Base-by-base conservation (phyloP, 306 rosid species). In the Malus fusca region DNA sequence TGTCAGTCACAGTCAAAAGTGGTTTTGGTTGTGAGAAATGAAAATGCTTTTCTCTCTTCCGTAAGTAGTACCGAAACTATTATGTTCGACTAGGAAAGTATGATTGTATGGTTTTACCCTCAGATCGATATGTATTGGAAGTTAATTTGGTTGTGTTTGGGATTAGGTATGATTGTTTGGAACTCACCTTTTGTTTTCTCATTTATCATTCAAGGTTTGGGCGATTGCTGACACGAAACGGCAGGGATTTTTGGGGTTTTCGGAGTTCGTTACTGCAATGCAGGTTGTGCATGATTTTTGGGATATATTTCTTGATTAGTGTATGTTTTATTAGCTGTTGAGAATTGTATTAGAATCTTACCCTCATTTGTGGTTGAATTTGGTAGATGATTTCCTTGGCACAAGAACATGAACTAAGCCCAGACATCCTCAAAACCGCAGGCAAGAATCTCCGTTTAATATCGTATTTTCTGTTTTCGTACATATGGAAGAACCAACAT, bases 191-290 rank as follows among this genome's bases (percentile, higher is more conserved):
- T 26, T 33, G 66, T 53, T 59, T 30, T 10, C 4, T 35, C 33
- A 26, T 66, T 76, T 26, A 23, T 67, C 30, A 56, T 26, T 51
- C 2, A 68, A 89, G 91, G 89, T 95, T 23, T 95, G 99, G 99
- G 88, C 97, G 21, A 81, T 87, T 56, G 84, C 99, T 12, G 97
- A 95, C 85, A 82, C 83, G 15, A 95, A 85, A 68, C 85, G 93
- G 17, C 96, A 87, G 71, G 99, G 97, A 3, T 95, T 80, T 81
- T 60, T 95, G 63, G 89, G 93, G 4, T 77, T 95, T 55, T 11
- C 81, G 0, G 96, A 95, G 86, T 95, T 95, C 56, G 81, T 88
- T 55, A 84, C 93, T 13, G 97, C 97, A 2, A 88, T 95, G 99
- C 96, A 89, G 97, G 97, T 90, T 83, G 26, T 61, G 4, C 62